Conservation (phyloP, 2,329 filamentous ascomycete species). For the Fusarium odoratissimum region DNA sequence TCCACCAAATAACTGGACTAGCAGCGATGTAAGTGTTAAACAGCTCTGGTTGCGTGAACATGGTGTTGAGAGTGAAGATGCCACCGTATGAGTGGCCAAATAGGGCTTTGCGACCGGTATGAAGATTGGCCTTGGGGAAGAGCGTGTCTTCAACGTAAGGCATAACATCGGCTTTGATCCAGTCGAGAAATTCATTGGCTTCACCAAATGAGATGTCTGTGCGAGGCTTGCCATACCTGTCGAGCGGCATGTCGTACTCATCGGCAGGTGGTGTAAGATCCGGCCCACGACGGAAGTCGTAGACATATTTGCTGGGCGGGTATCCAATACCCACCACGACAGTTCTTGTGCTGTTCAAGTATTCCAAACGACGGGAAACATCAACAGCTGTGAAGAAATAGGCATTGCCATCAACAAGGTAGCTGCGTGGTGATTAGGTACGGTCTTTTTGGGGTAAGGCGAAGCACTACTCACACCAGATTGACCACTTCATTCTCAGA, state of each 20-base stretch:
- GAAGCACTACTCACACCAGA: slow-evolving; percentile 40
- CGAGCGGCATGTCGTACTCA: slow-evolving; percentile 44
- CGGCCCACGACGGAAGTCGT: slow-evolving; percentile 45
- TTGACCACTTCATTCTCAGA: slow-evolving; percentile 39
- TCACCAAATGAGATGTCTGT: slow-evolving; percentile 51
- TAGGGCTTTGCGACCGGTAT: slow-evolving; percentile 55
- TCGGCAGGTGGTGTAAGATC: slow-evolving; percentile 48
- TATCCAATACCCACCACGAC: slow-evolving; percentile 51
- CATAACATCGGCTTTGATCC: slow-evolving; percentile 55
- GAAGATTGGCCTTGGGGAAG: slow-evolving; percentile 46
- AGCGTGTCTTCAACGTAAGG: slow-evolving; percentile 46
- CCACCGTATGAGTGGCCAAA: slow-evolving; percentile 64
- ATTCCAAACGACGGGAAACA: slow-evolving; percentile 42
- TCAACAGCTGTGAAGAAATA: slow-evolving; percentile 51
- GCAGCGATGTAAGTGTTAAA: slow-evolving; percentile 59
- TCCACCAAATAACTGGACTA: slow-evolving; percentile 62
- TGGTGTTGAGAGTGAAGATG: slow-evolving; percentile 58
- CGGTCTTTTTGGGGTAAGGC: rapidly evolving
- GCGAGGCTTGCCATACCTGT: slow-evolving; percentile 40
- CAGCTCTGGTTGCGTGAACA: slow-evolving; percentile 54
- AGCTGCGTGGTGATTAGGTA: slow-evolving; percentile 36
- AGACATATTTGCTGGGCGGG: slow-evolving; percentile 45
- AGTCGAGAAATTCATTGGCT: slow-evolving; percentile 57
- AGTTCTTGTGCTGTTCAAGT: slow-evolving; percentile 42
- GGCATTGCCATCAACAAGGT: slow-evolving; percentile 51